Evolutionary conservation across 345 rosid genomes (phyloP), one percentile per base, ranked within the genome.

Genomic region (Eucalyptus cladocalyx): DNA sequence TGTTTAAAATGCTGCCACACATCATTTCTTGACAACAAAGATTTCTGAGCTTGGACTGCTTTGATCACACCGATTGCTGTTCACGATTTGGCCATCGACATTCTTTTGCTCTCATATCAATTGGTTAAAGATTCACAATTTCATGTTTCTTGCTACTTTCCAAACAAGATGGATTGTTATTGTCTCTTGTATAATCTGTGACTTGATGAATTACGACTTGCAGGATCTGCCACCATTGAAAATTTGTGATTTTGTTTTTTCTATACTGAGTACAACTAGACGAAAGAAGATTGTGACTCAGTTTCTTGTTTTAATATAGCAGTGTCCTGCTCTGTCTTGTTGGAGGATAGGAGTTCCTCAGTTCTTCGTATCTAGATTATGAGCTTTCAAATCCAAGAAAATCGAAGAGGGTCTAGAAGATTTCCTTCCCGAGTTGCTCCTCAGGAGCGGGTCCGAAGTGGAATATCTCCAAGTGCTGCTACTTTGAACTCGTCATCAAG

Each of bases 391-490:
- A 88, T 89, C 86, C 91, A 94, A 86, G 92, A 90, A 92, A 94
- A 97, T 49, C 88, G 92, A 45, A 93, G 95, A 92, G 94, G 93
- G 43, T 91, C 96, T 93, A 67, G 94, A 54, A 90, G 97, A 87
- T 51, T 40, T 65, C 90, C 91, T 62, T 86, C 92, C 32, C 94
- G 86, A 87, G 87, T 65, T 56, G 37, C 93, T 32, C 97, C 94
- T 72, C 97, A 91, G 53, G 93, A 92, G 16, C 95, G 98, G 99
- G 90, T 95, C 49, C 99, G 95, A 21, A 93, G 96, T 92, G 95
- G 91, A 58, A 60, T n/a, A 49, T 62, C 86, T 80, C 87, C 95
- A 47, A 32, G 91, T 40, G 54, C 93, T 85, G 88, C 94, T 80
- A 72, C 90, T 2, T 87, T 2, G 83, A 76, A 76, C 83, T 76